These are phyloP conservation scores for Podospora comata DNA, from an alignment of 495 filamentous ascomycete genomes.

Conservation along the genomic window DNA sequence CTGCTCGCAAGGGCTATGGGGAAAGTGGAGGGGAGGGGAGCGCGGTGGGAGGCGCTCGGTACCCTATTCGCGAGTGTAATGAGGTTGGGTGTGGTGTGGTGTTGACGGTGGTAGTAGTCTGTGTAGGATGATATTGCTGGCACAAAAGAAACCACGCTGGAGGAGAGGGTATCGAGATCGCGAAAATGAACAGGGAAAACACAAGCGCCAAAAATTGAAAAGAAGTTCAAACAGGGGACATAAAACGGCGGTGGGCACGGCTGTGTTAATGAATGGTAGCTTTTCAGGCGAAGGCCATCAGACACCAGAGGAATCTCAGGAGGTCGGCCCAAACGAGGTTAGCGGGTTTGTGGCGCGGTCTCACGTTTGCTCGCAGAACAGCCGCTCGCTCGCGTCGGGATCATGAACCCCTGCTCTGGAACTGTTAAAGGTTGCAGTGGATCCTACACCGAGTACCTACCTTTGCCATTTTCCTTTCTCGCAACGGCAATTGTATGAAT, in stretches of 20 bases:
- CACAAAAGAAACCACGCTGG: neutral
- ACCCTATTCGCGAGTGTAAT: neutral
- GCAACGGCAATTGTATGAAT: no score
- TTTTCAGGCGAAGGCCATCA: neutral
- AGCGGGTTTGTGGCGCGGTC: slow-evolving; percentile 31
- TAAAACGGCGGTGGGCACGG: slow-evolving; percentile 11
- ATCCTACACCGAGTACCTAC: neutral
- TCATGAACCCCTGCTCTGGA: slow-evolving; percentile 8
- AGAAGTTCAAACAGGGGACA: slow-evolving; percentile 2
- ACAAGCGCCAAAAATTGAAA: neutral
- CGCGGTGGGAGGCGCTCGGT: neutral
- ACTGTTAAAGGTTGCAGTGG: neutral
- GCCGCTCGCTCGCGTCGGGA: slow-evolving; percentile 6
- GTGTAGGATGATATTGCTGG: neutral
- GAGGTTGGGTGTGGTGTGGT: neutral
- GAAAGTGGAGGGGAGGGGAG: neutral
- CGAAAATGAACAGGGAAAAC: neutral
- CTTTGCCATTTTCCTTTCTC: no score
- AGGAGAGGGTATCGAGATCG: neutral
- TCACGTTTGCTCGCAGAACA: slow-evolving; percentile 7
- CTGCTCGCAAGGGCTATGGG: neutral
- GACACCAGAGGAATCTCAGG: slow-evolving; percentile 28
- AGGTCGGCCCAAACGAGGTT: slow-evolving; percentile 30
- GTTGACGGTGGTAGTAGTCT: neutral
- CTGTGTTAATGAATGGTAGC: slow-evolving; percentile 17